Percentiles rank a stretch among this genome's conserved stretches.
Conservation (phyloP, 163 green algal species). For the Chlamydomonas reinhardtii region DNA sequence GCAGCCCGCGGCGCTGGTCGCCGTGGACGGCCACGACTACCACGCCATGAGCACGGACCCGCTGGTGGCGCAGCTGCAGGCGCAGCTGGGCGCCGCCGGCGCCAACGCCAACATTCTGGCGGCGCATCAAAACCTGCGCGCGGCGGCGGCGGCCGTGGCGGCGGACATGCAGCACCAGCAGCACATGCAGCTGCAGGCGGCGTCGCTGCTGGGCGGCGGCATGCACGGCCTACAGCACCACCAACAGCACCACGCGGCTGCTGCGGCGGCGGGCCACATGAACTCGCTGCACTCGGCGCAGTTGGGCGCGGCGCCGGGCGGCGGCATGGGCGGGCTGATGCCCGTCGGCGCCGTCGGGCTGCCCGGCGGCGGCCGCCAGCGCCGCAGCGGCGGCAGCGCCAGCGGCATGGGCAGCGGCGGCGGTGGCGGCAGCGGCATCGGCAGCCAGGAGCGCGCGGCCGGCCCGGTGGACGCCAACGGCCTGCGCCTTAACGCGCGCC, state of each 20-base stretch:
- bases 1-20: too few relatives aligned
- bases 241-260: neutral
- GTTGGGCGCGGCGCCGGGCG: neutral
- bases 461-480: constrained; percentile 34
- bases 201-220: neutral
- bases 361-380: neutral
- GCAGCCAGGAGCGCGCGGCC: constrained; percentile 36
- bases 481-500: constrained; percentile 65
- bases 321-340: constrained; percentile 17
- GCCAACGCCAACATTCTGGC: constrained; percentile 35
- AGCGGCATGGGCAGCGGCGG: neutral
- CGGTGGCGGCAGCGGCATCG: neutral
- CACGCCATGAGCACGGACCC: too few relatives aligned
- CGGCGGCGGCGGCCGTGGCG: constrained; percentile 19
- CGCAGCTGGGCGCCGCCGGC: neutral
- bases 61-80: neutral
- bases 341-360: neutral
- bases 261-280: neutral
- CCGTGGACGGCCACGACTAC: too few relatives aligned
- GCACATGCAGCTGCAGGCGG: constrained; percentile 1
- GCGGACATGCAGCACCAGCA: constrained; percentile 21
- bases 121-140: constrained; percentile 41
- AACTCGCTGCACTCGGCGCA: neutral
- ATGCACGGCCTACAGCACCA: neutral
- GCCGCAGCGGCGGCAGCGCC: constrained; percentile 22